These are phyloP conservation scores for Populus deltoides DNA, from an alignment of 345 rosid species.

Conservation along the genomic window DNA sequence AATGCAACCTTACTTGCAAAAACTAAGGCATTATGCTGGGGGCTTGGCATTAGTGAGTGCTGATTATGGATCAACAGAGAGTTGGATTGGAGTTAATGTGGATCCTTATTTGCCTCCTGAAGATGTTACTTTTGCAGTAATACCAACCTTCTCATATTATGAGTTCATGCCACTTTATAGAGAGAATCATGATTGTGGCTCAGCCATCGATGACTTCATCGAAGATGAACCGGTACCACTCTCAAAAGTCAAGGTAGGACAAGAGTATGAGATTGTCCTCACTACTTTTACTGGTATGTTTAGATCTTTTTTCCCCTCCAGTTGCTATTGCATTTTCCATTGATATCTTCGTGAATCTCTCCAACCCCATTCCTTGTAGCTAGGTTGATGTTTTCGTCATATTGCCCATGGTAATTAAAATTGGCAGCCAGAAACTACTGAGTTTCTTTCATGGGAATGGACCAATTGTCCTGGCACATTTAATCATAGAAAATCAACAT, in stretches of 20 bases:
- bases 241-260: conserved; percentile 68
- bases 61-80: conserved; percentile 91
- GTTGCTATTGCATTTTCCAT: background rate
- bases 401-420: background rate
- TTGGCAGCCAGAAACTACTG: background rate
- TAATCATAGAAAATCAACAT: background rate
- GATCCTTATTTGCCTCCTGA: conserved; percentile 72
- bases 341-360: background rate
- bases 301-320: background rate
- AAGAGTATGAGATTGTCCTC: conserved; percentile 80
- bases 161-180: conserved; percentile 84
- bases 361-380: background rate
- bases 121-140: conserved; percentile 67
- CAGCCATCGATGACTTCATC: conserved; percentile 48
- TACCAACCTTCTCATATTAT: conserved; percentile 85
- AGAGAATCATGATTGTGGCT: conserved; percentile 31
- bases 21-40: conserved; percentile 68
- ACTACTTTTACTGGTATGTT: conserved; percentile 87
- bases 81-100: conserved; percentile 94
- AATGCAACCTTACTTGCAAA: conserved; percentile 71
- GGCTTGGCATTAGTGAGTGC: conserved; percentile 75
- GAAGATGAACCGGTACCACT: conserved; percentile 81
- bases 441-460: background rate
- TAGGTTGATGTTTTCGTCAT: background rate
- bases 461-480: background rate